A percentile compares a stretch with the other conserved stretches of the same genome.
These are phyloP conservation scores for Trametes versicolor DNA, from an alignment of 1,284 basidiomycete species.

Conservation along the genomic window DNA sequence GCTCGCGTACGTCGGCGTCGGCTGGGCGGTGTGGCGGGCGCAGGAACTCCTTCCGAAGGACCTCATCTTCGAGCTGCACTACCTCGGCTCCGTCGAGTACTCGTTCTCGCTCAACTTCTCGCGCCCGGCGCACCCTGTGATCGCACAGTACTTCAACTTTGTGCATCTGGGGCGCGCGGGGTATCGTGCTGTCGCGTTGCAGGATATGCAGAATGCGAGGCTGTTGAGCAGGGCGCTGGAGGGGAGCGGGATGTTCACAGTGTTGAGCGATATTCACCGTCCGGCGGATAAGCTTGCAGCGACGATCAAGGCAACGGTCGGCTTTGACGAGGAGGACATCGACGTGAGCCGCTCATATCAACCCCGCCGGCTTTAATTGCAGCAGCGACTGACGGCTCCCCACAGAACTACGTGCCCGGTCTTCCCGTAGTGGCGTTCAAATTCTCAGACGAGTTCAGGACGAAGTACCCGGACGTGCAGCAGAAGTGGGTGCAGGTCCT, in stretches of 20 bases:
- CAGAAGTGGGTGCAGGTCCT: slow-evolving; percentile 93
- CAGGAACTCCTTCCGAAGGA: slow-evolving; percentile 84
- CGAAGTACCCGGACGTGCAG: slow-evolving; percentile 77
- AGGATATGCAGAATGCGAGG: slow-evolving; percentile 87
- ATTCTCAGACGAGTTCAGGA: slow-evolving; percentile 83
- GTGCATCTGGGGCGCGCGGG: slow-evolving; percentile 88
- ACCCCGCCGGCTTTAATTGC: not conserved
- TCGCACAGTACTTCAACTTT: slow-evolving; percentile 94
- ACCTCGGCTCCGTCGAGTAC: slow-evolving; percentile 66
- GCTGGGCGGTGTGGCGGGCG: slow-evolving; percentile 89
- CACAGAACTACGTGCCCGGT: slow-evolving; percentile 75
- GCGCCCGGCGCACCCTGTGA: slow-evolving; percentile 89
- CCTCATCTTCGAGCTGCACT: slow-evolving; percentile 94
- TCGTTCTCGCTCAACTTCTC: slow-evolving; percentile 96
- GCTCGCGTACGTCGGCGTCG: slow-evolving; percentile 87
- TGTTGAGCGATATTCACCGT: slow-evolving; percentile 78
- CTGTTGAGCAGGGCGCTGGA: slow-evolving; percentile 90
- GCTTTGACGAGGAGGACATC: slow-evolving; percentile 57
- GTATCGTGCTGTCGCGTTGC: slow-evolving; percentile 78
- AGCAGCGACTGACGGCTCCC: slow-evolving; percentile 7
- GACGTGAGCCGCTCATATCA: slow-evolving; percentile 55
- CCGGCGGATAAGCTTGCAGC: slow-evolving; percentile 44
- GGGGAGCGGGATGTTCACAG: slow-evolving; percentile 78
- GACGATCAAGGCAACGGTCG: slow-evolving; percentile 48
- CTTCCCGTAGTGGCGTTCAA: slow-evolving; percentile 94